Evolutionary conservation across 768 basidiomycete genomes (phyloP).

Genomic region (Gymnopilus dilepis): DNA sequence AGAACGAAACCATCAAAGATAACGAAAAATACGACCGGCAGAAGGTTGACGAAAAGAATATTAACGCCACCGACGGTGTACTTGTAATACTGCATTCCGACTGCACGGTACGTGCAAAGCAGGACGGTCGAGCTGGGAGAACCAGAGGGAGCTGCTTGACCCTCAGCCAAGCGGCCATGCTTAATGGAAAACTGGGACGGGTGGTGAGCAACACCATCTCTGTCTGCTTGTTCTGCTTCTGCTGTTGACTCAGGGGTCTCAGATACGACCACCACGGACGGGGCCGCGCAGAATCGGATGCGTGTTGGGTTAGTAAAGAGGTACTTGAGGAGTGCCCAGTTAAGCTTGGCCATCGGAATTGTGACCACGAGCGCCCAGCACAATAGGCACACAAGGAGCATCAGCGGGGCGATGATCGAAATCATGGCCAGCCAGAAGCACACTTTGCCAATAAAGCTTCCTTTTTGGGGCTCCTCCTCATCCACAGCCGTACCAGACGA

Average conservation of each 20-base stretch:
- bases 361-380: slow-evolving; percentile 97
- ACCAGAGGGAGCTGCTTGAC: slow-evolving; percentile 87
- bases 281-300: slow-evolving; percentile 94
- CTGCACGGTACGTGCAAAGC: slow-evolving; percentile 92
- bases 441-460: slow-evolving; percentile 64
- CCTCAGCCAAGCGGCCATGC: slow-evolving; percentile 77
- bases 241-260: slow-evolving; percentile 27
- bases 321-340: slow-evolving; percentile 91
- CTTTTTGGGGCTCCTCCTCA: slow-evolving; percentile 39
- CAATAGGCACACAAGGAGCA: slow-evolving; percentile 84
- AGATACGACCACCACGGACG: slow-evolving; percentile 65
- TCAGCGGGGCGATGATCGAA: slow-evolving; percentile 83
- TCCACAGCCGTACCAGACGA: slow-evolving; percentile 34
- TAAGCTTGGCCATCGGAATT: slow-evolving; percentile 97
- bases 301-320: slow-evolving; percentile 78
- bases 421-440: slow-evolving; percentile 83
- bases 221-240: slow-evolving; percentile 20
- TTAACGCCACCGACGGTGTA: slow-evolving; percentile 99
- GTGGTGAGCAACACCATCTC: slow-evolving; percentile 26
- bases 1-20: slow-evolving; percentile 92
- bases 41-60: slow-evolving; percentile 95
- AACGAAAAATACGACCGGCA: slow-evolving; percentile 94
- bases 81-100: slow-evolving; percentile 94
- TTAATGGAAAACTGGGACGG: slow-evolving; percentile 60
- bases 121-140: slow-evolving; percentile 87